These are phyloP conservation scores for Beauveria varroae DNA, from an alignment of 2,329 filamentous ascomycete species.

Conservation along the genomic window DNA sequence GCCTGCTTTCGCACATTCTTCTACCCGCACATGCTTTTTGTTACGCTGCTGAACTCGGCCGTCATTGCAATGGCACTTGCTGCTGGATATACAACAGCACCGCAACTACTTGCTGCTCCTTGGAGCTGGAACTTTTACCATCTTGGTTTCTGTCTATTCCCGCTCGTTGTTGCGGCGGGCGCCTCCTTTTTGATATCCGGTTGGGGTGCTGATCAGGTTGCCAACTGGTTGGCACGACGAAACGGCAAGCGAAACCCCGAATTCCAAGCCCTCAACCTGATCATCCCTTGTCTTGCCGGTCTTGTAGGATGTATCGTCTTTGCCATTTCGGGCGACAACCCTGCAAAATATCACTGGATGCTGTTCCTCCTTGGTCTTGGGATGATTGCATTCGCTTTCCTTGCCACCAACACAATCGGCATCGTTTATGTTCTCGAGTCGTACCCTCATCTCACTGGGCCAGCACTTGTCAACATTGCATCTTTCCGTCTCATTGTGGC, in stretches of 20 bases:
- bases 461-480: slow-evolving; percentile 26
- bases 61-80: slow-evolving; percentile 24
- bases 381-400: slow-evolving; percentile 23
- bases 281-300: slow-evolving; percentile 22
- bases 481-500: slow-evolving; percentile 24
- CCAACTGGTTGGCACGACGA: slow-evolving; percentile 22
- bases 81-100: slow-evolving; percentile 16
- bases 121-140: slow-evolving; percentile 23
- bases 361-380: slow-evolving; percentile 20
- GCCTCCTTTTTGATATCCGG: slow-evolving; percentile 21
- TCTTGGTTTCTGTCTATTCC: slow-evolving; percentile 21
- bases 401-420: slow-evolving; percentile 20
- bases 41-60: slow-evolving; percentile 22
- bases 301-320: slow-evolving; percentile 25
- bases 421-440: slow-evolving; percentile 27
- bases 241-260: slow-evolving; percentile 25
- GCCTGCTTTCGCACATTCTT: slow-evolving; percentile 24
- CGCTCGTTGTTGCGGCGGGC: slow-evolving; percentile 16
- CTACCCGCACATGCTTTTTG: slow-evolving; percentile 28
- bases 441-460: slow-evolving; percentile 20
- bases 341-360: slow-evolving; percentile 18
- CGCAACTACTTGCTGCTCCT: slow-evolving; percentile 19
- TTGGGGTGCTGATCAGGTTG: slow-evolving; percentile 21
- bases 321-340: slow-evolving; percentile 20
- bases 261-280: slow-evolving; percentile 24